A percentile compares a stretch with the other conserved stretches of the same genome.
Conservation (phyloP, 306 rosid genomes). For the Leucaena leucocephala region DNA sequence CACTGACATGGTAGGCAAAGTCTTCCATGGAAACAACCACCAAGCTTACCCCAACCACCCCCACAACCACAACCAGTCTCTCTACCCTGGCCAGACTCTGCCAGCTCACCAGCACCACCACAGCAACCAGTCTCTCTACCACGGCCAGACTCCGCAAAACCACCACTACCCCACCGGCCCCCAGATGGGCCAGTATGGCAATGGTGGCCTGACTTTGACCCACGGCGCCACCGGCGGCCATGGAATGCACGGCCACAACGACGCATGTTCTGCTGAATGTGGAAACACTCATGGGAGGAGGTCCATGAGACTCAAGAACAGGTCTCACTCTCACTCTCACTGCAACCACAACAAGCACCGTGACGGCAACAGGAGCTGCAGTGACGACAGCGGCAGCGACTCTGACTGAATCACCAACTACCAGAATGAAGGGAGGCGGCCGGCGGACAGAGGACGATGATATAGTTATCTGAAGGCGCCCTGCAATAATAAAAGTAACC, state of each 20-base stretch:
- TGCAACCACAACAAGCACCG: neutral
- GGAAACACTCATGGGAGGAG: neutral
- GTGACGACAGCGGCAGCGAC: neutral
- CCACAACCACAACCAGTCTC: neutral
- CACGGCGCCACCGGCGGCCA: neutral
- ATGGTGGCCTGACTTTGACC: neutral
- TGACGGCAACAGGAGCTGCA: neutral
- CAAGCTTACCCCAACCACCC: neutral
- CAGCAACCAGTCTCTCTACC: neutral
- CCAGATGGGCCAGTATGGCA: neutral
- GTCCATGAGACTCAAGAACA: constrained; percentile 2
- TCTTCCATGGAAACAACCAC: neutral
- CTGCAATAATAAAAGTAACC: neutral
- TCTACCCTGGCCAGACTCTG: neutral
- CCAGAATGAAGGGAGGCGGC: neutral
- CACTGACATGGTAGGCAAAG: constrained; percentile 1
- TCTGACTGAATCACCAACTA: constrained; percentile 1
- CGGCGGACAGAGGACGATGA: too few species aligned
- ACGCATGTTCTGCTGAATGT: neutral
- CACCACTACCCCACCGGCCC: neutral
- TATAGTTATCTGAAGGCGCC: neutral
- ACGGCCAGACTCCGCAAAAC: neutral
- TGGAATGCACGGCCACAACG: neutral
- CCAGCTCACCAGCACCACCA: neutral
- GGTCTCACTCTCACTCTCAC: neutral